These are phyloP conservation scores for Mycena pura DNA, from an alignment of 768 basidiomycete genomes.

Conservation along the genomic window DNA sequence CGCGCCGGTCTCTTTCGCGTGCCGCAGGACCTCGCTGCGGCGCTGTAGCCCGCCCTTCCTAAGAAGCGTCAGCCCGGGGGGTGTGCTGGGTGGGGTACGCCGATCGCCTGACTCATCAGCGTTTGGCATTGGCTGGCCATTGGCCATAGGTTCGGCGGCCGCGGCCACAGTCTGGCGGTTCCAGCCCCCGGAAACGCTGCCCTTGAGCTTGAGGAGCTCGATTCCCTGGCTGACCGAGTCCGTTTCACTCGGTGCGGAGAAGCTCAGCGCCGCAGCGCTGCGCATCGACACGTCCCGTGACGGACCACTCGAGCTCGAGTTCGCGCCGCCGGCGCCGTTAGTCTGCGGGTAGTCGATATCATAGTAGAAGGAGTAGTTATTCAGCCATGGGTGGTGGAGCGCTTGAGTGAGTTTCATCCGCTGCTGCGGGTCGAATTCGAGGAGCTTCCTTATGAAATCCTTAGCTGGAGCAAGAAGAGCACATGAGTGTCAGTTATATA, in stretches of 20 bases:
- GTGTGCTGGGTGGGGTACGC: constrained; percentile 21
- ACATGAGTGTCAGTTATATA: no score
- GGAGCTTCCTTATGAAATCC: constrained; percentile 81
- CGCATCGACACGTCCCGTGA: constrained; percentile 28
- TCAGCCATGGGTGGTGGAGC: constrained; percentile 80
- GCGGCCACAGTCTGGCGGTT: neutral
- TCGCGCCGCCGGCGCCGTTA: constrained; percentile 26
- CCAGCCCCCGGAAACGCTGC: neutral
- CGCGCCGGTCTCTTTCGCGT: constrained; percentile 50
- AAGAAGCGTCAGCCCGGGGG: constrained; percentile 27
- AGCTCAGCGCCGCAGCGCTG: no score
- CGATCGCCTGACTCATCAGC: neutral
- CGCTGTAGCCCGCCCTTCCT: constrained; percentile 47
- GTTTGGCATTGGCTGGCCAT: neutral
- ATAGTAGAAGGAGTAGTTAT: constrained; percentile 9
- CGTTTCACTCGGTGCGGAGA: neutral
- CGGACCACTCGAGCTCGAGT: constrained; percentile 29
- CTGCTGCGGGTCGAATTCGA: constrained; percentile 64
- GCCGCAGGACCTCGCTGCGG: constrained; percentile 53
- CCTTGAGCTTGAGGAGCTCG: constrained; percentile 18
- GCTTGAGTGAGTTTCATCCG: constrained; percentile 80
- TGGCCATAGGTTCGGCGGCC: neutral
- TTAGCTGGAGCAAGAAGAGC: constrained; percentile 52
- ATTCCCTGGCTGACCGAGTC: constrained; percentile 31
- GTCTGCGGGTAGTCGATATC: constrained; percentile 20